These are phyloP conservation scores for Colletotrichum sp. DNA, from an alignment of 2,329 filamentous ascomycete genomes.

Conservation along the genomic window DNA sequence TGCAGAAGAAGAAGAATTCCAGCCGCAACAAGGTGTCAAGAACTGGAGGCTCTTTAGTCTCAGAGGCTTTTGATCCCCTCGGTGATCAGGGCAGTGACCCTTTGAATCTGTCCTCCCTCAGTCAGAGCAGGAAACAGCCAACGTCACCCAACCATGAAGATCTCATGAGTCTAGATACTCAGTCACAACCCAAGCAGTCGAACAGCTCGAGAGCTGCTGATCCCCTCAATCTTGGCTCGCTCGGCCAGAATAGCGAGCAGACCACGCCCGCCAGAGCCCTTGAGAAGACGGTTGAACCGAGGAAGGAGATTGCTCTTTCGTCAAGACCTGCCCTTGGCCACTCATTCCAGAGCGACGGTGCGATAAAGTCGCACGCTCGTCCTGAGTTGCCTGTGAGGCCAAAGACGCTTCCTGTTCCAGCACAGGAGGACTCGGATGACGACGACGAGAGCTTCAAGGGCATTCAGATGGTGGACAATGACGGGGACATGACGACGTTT, in stretches of 20 bases:
- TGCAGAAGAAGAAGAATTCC: neutral
- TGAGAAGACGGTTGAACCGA: neutral
- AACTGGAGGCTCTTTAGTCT: neutral
- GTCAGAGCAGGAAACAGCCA: neutral
- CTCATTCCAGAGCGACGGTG: constrained; percentile 9
- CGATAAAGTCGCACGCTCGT: neutral
- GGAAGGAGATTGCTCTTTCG: neutral
- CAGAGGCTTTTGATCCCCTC: neutral
- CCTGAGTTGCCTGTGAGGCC: constrained; percentile 4
- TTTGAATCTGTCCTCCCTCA: neutral
- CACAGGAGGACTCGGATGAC: neutral
- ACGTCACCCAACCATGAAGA: neutral
- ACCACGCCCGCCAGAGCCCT: neutral
- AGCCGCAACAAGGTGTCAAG: constrained; percentile 7
- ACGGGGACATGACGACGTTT: neutral
- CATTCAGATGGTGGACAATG: constrained; percentile 44
- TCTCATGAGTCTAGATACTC: neutral
- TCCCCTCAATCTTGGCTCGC: neutral
- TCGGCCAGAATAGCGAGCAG: neutral
- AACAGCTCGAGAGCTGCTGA: neutral
- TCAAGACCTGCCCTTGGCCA: neutral
- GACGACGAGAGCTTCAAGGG: constrained; percentile 40
- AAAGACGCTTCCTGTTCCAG: constrained; percentile 1
- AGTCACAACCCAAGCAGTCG: neutral
- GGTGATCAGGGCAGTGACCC: neutral